A percentile compares a stretch with the other conserved stretches of the same genome.
Conservation (phyloP, 2,329 filamentous ascomycete genomes). For the Cordyceps militaris region DNA sequence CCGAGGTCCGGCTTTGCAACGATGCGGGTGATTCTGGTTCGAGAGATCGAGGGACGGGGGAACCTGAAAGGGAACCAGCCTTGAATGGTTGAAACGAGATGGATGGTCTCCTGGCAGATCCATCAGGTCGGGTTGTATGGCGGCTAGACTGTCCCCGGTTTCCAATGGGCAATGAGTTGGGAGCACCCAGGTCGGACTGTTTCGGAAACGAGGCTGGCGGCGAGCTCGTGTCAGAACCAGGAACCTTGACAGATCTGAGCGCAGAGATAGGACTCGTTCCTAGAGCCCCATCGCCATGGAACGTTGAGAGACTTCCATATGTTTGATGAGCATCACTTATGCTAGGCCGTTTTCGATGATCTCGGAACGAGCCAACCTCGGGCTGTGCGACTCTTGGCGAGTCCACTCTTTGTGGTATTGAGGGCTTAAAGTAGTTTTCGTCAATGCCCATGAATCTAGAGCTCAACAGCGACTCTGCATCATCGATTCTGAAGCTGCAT, state of each 20-base stretch:
- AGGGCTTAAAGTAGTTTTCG: slow-evolving; percentile 79
- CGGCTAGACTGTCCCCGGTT: slow-evolving; percentile 26
- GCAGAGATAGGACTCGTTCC: slow-evolving; percentile 83
- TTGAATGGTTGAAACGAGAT: slow-evolving; percentile 96
- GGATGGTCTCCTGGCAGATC: slow-evolving; percentile 62
- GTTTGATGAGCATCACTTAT: slow-evolving; percentile 63
- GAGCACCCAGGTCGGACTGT: slow-evolving; percentile 37
- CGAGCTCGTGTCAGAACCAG: slow-evolving; percentile 56
- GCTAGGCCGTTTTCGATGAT: slow-evolving; percentile 43
- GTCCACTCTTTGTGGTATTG: slow-evolving; percentile 51
- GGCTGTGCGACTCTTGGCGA: slow-evolving; percentile 29
- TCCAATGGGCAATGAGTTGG: slow-evolving; percentile 47
- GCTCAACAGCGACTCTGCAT: slow-evolving; percentile 83
- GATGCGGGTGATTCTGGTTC: slow-evolving; percentile 49
- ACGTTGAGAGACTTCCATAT: slow-evolving; percentile 85
- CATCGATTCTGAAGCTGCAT: slow-evolving; percentile 85
- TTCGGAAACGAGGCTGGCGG: slow-evolving; percentile 45
- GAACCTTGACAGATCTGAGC: slow-evolving; percentile 59
- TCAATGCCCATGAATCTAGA: slow-evolving; percentile 90
- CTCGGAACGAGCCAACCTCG: slow-evolving; percentile 71
- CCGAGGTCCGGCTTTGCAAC: slow-evolving; percentile 42
- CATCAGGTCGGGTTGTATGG: slow-evolving; percentile 38
- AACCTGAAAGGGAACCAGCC: slow-evolving; percentile 86
- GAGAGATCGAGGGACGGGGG: slow-evolving; percentile 51
- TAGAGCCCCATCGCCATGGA: slow-evolving; percentile 70